Conservation (phyloP, 1,284 basidiomycete species). For the Malassezia psittaci region DNA sequence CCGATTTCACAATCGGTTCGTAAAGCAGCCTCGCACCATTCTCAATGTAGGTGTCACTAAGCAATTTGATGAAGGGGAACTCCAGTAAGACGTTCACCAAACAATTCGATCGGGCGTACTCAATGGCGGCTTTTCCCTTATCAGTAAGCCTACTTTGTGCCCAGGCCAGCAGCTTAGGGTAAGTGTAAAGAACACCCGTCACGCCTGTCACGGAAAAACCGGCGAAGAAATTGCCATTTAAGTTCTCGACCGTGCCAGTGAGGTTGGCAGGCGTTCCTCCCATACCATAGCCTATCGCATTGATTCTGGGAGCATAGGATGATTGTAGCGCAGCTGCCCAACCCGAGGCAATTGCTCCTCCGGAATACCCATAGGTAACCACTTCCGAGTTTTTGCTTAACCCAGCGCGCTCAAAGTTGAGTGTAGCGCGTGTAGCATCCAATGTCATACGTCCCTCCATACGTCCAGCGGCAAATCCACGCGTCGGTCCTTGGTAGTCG, state of each 20-base stretch:
- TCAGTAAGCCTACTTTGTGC: constrained; percentile 14
- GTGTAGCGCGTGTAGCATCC: constrained; percentile 29
- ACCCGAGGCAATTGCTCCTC: constrained; percentile 34
- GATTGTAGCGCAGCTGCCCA: constrained; percentile 30
- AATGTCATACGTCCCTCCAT: constrained; percentile 27
- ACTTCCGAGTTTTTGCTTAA: constrained; percentile 21
- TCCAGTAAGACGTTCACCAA: constrained; percentile 2
- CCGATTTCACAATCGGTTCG: not conserved
- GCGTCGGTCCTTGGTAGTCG: constrained; percentile 33
- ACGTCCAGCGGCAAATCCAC: constrained; percentile 30
- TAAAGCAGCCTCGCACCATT: not conserved
- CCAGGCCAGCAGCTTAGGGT: constrained; percentile 22
- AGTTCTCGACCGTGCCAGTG: constrained; percentile 6
- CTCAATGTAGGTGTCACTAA: not conserved
- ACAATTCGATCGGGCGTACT: constrained; percentile 3
- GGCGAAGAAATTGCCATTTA: constrained; percentile 16
- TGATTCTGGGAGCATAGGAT: constrained; percentile 27
- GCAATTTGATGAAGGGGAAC: constrained; percentile 1
- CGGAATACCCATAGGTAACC: constrained; percentile 33
- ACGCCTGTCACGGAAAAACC: constrained; percentile 33
- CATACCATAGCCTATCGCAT: constrained; percentile 24
- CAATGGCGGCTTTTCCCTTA: constrained; percentile 8
- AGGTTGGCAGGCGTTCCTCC: constrained; percentile 32
- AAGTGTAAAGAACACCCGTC: constrained; percentile 19
- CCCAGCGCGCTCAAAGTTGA: constrained; percentile 21